phyloP scores from a whole-genome alignment of 495 filamentous ascomycete genomes.

The Penicillium daleae region DNA sequence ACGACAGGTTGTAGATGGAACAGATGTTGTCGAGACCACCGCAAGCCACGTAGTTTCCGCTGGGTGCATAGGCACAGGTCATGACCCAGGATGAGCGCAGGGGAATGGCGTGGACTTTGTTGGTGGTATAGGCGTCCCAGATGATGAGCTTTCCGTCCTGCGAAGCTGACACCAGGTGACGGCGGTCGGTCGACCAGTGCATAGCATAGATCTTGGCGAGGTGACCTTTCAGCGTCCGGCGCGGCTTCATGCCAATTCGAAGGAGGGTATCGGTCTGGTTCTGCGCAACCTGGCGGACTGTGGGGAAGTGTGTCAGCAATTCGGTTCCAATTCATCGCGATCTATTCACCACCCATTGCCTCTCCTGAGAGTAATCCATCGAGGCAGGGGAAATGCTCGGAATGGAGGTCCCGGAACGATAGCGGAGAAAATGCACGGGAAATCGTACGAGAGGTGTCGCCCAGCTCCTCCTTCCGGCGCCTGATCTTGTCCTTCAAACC shows the following conservation, averaged over 20 bases:
- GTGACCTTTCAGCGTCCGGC: slow-evolving; percentile 94
- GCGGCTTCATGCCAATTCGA: slow-evolving; percentile 92
- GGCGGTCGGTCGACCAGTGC: slow-evolving; percentile 99
- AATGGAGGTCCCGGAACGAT: slow-evolving; percentile 1
- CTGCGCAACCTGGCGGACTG: slow-evolving; percentile 90
- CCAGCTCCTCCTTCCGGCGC: slow-evolving; percentile 98
- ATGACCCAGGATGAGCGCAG: slow-evolving; percentile 98
- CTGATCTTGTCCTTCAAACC: slow-evolving; percentile 98
- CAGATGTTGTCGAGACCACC: slow-evolving; percentile 99
- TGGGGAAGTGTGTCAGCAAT: slow-evolving; percentile 28
- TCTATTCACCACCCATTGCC: neutral
- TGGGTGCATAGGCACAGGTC: slow-evolving; percentile 99
- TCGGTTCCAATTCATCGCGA: neutral
- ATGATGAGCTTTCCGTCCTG: slow-evolving; percentile 99
- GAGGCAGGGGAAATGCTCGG: neutral
- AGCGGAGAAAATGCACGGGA: slow-evolving; percentile 17
- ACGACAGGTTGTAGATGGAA: slow-evolving; percentile 98
- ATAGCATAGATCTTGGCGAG: slow-evolving; percentile 99
- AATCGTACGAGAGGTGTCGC: slow-evolving; percentile 91
- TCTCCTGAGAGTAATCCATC: neutral
- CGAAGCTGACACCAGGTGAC: slow-evolving; percentile 96
- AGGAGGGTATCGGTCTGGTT: slow-evolving; percentile 87
- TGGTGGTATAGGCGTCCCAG: slow-evolving; percentile 99
- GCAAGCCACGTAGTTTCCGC: slow-evolving; percentile 97
- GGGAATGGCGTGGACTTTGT: slow-evolving; percentile 99